phyloP scores from a whole-genome alignment of 257 asterid species.

The Fraxinus pennsylvanica region DNA sequence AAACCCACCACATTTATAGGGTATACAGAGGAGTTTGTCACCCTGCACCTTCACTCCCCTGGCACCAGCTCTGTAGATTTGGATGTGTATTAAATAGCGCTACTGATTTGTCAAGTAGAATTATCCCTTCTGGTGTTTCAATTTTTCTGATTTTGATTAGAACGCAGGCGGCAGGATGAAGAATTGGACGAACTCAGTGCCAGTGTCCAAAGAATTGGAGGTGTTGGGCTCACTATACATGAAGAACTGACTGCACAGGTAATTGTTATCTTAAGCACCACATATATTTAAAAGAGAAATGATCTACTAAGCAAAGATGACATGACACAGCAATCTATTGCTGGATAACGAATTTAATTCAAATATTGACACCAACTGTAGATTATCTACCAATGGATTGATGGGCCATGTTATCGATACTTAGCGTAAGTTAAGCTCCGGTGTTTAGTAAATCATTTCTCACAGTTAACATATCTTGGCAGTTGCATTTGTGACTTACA shows the following conservation, averaged over 20 bases:
- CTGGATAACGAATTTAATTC: no score
- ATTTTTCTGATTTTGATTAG: constrained; percentile 8
- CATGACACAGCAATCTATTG: no score
- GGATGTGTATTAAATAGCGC: not conserved
- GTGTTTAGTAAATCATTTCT: no score
- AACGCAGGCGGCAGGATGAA: constrained; percentile 73
- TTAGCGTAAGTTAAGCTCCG: no score
- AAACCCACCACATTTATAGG: not conserved
- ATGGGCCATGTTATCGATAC: no score
- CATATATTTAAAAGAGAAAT: no score
- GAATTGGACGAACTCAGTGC: constrained; percentile 85
- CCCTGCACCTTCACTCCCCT: not conserved
- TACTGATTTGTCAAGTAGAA: not conserved
- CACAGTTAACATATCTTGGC: not conserved
- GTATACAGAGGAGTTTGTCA: not conserved
- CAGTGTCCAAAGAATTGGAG: constrained; percentile 88
- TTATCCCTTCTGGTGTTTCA: constrained; percentile 8
- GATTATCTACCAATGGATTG: no score
- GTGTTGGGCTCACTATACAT: constrained; percentile 92
- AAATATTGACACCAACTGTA: no score
- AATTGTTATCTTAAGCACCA: constrained; percentile 1
- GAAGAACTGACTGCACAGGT: constrained; percentile 95
- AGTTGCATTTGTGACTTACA: not conserved
- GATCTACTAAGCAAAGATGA: no score
- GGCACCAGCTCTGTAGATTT: not conserved